Percentiles rank a stretch among this genome's conserved stretches.
Evolutionary conservation across 2,329 filamentous ascomycete genomes (phyloP).

Genomic region (Torrubiella hemipterigena): DNA sequence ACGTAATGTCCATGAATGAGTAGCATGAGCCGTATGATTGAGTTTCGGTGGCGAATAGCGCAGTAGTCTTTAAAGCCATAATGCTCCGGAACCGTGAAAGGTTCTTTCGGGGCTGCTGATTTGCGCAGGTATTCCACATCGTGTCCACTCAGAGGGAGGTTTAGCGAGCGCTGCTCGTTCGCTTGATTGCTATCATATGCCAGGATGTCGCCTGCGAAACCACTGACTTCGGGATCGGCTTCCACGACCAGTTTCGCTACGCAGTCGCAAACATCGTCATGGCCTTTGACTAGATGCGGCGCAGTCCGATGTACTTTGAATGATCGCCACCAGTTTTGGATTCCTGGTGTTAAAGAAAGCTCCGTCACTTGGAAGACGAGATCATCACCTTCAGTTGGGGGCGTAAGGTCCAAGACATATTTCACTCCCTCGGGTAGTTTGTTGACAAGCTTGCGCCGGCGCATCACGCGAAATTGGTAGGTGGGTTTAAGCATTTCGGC

Average conservation of each 20-base stretch:
- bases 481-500: slow-evolving; percentile 28
- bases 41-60: slow-evolving; percentile 47
- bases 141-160: background rate
- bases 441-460: slow-evolving; percentile 22
- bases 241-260: slow-evolving; percentile 2
- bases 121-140: background rate
- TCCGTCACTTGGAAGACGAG: slow-evolving; percentile 46
- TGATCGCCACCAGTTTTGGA: slow-evolving; percentile 42
- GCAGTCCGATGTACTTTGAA: slow-evolving; percentile 18
- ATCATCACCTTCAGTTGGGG: slow-evolving; percentile 49
- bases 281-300: slow-evolving; percentile 21
- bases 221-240: background rate
- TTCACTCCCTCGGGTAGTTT: slow-evolving; percentile 31
- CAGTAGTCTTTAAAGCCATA: slow-evolving; percentile 47
- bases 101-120: slow-evolving; percentile 3
- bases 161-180: no score
- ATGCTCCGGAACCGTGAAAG: slow-evolving; percentile 15
- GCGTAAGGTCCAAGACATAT: slow-evolving; percentile 53
- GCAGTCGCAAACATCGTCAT: slow-evolving; percentile 28
- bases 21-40: slow-evolving; percentile 50
- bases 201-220: background rate
- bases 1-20: slow-evolving; percentile 42
- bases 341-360: slow-evolving; percentile 41
- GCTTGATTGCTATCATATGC: background rate
- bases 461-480: slow-evolving; percentile 25